phyloP scores from a whole-genome alignment of 495 filamentous ascomycete species.

The Penicillium lividum region DNA sequence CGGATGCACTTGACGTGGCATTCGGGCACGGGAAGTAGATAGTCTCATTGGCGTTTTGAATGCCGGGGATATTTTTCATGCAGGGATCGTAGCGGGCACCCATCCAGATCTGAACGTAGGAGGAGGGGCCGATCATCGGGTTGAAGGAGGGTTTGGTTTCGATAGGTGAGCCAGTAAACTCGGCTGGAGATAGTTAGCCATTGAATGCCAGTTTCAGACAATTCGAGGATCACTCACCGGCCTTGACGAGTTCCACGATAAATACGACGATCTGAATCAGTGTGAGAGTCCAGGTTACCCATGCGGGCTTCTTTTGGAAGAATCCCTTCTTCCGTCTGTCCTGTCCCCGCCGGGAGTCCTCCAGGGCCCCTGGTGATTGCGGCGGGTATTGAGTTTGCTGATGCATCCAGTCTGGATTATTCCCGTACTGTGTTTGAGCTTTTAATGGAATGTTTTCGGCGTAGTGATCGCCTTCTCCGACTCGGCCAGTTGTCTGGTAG shows the following conservation, averaged over 20 bases:
- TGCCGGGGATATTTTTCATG: conserved; percentile 77
- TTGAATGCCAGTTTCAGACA: neutral
- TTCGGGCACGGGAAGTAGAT: conserved; percentile 76
- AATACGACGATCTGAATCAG: conserved; percentile 82
- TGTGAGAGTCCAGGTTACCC: conserved; percentile 81
- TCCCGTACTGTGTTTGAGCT: conserved; percentile 32
- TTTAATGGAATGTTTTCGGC: conserved; percentile 55
- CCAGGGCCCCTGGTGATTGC: conserved; percentile 29
- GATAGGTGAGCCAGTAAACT: conserved; percentile 66
- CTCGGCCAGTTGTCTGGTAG: conserved; percentile 34
- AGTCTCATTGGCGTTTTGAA: conserved; percentile 57
- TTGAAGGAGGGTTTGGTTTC: conserved; percentile 86
- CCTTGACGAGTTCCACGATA: conserved; percentile 82
- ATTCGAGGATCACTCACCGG: conserved; percentile 54
- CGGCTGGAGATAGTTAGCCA: conserved; percentile 18
- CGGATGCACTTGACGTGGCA: conserved; percentile 56
- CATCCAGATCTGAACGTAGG: conserved; percentile 92
- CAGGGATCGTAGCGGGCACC: conserved; percentile 90
- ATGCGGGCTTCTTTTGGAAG: conserved; percentile 66
- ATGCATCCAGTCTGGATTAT: conserved; percentile 43
- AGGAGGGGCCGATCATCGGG: conserved; percentile 93
- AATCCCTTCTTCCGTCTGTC: conserved; percentile 46
- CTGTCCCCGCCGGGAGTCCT: conserved; percentile 17
- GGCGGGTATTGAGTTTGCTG: conserved; percentile 46
- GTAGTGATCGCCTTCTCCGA: conserved; percentile 45